Evolutionary conservation across 176 grass and related monocot genomes (phyloP).

Genomic region (Triticum timopheevii): DNA sequence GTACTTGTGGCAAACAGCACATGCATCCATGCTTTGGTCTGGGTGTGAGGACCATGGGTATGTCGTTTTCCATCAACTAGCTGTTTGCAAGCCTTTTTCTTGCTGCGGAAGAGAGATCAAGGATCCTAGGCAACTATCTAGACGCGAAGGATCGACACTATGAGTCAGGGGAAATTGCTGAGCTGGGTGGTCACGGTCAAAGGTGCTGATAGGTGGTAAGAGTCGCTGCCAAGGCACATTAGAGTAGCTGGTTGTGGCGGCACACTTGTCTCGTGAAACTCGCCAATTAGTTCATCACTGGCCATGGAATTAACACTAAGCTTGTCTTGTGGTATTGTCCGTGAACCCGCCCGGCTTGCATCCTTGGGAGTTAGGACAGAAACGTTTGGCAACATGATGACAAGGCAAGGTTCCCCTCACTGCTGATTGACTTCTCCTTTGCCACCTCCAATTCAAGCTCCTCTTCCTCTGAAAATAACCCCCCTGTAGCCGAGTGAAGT

Average conservation of each 20-base stretch:
- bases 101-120: background rate
- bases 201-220: background rate
- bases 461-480: background rate
- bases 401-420: background rate
- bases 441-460: background rate
- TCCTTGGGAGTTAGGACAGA: background rate
- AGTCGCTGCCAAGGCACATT: background rate
- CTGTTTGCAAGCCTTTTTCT: background rate
- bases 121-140: background rate
- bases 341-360: background rate
- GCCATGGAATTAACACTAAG: background rate
- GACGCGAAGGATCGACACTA: background rate
- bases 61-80: background rate
- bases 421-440: background rate
- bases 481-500: background rate
- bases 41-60: background rate
- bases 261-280: background rate
- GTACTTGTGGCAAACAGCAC: background rate
- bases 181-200: background rate
- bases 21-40: background rate
- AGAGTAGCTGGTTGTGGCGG: background rate
- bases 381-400: background rate
- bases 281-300: background rate
- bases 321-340: background rate
- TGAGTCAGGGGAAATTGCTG: background rate